Base-by-base conservation (phyloP, 2,329 filamentous ascomycete genomes). In the Scedosporium dehoogii region DNA sequence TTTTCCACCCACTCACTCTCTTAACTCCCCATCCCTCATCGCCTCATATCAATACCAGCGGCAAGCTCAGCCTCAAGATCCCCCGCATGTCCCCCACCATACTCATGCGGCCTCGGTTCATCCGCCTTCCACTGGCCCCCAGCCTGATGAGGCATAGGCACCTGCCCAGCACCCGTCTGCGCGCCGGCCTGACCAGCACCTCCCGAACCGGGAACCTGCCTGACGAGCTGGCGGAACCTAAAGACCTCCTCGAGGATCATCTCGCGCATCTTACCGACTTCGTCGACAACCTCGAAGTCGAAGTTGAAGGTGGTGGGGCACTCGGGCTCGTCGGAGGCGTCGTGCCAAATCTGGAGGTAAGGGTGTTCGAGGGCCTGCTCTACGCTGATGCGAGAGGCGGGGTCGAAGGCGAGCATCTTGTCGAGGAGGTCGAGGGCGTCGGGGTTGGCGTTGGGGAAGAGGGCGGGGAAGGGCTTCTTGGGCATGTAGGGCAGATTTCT, bases 291-390 rank as follows among this genome's bases (percentile, higher is more conserved):
- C 75, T 99, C 94, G 71, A 99, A 99, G 73, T 93, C 89, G 79
- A 99, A 99, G 80, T 99, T 92, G 77, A 99, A 99, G 18, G 91
- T 92, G 16, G 89, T 90, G 0, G 92, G 92, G 79, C 93, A 97
- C 67, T 88, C 85, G 21, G 94, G 94, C 79, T 99, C 94, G 76
- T 99, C 94, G 3, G 90, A 92, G 60, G 92, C 90, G 70, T 99
- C 94, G 79, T 99, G 94, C 94, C 94, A 97, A 78, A 99, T 97
- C 72, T 93, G 86, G 62, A 99, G 84, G 77, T 99, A 99, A 41
- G 89, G 89, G 80, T 99, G 94, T 79, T 97, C 92, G 63, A 99
- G 87, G 18, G 94, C 94, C 71, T 93, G 86, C 76, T 99, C 94
- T 67, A 97, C 94, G 58, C 88, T 91, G 75, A 99, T 96, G 71